Conservation (phyloP, 169 alveolate genomes). For the Plasmodium vivax region DNA sequence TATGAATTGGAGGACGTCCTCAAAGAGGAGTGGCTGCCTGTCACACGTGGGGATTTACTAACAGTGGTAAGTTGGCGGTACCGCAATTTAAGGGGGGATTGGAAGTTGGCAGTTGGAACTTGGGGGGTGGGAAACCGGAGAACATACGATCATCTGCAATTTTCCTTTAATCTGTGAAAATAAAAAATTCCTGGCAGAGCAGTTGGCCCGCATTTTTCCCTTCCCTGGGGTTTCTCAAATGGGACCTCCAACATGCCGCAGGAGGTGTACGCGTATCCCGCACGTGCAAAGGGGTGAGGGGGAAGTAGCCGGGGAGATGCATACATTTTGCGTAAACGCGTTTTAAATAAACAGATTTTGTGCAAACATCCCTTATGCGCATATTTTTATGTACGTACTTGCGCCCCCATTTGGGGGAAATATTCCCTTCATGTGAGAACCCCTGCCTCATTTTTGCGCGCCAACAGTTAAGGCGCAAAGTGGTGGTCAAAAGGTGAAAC, state of each 20-base stretch:
- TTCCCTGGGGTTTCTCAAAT: neutral
- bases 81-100: neutral
- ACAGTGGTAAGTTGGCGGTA: neutral
- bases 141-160: neutral
- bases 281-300: neutral
- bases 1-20: neutral
- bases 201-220: neutral
- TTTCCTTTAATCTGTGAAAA: neutral
- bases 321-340: neutral
- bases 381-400: neutral
- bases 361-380: neutral
- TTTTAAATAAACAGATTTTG: too few relatives aligned
- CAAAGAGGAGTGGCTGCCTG: neutral
- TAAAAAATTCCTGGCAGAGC: neutral
- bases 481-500: neutral
- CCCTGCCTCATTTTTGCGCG: neutral
- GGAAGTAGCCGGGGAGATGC: neutral
- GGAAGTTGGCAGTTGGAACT: too few relatives aligned
- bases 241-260: neutral
- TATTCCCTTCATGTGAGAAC: neutral
- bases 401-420: neutral
- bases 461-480: neutral
- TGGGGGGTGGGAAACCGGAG: neutral
- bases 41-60: neutral
- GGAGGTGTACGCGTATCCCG: neutral